Percentiles rank a stretch among this genome's conserved stretches.
Conservation (phyloP, 2,329 filamentous ascomycete species). For the Trichoderma koningii region DNA sequence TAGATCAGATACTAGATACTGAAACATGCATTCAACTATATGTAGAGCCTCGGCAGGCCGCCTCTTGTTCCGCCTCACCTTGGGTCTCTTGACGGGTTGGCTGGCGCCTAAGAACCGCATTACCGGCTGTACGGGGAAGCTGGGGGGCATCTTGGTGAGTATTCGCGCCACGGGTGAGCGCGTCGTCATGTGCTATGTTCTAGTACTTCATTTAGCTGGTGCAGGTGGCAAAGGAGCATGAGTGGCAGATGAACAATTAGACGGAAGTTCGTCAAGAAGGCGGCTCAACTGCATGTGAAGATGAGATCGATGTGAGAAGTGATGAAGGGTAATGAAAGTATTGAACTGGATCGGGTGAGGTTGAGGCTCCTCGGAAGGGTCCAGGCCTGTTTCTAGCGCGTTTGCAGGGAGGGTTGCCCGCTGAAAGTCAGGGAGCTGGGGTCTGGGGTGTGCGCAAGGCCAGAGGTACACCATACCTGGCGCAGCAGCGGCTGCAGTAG, state of each 20-base stretch:
- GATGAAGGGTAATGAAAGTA: not conserved
- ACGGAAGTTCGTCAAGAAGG: too few species aligned
- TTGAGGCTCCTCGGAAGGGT: not conserved
- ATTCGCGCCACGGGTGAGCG: not conserved
- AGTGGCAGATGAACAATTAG: too few species aligned
- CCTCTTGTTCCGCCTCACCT: conserved; percentile 47
- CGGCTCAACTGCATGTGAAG: not conserved
- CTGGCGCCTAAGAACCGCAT: conserved; percentile 67
- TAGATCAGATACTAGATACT: too few species aligned
- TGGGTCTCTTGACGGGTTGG: conserved; percentile 73
- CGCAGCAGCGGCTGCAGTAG: not conserved
- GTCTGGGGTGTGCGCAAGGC: not conserved
- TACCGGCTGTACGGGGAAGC: conserved; percentile 69
- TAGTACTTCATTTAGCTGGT: not conserved
- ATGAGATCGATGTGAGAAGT: not conserved
- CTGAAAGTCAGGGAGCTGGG: not conserved
- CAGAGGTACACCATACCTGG: not conserved
- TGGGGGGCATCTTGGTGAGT: conserved; percentile 34
- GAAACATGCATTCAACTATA: not conserved
- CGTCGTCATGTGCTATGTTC: not conserved
- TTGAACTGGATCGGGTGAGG: not conserved
- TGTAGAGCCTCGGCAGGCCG: not conserved
- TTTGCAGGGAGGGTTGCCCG: conserved; percentile 2
- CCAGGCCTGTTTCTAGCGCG: conserved; percentile 11
- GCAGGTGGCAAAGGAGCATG: not conserved